phyloP scores from a whole-genome alignment of 257 asterid species.

The Solanum pimpinellifolium region DNA sequence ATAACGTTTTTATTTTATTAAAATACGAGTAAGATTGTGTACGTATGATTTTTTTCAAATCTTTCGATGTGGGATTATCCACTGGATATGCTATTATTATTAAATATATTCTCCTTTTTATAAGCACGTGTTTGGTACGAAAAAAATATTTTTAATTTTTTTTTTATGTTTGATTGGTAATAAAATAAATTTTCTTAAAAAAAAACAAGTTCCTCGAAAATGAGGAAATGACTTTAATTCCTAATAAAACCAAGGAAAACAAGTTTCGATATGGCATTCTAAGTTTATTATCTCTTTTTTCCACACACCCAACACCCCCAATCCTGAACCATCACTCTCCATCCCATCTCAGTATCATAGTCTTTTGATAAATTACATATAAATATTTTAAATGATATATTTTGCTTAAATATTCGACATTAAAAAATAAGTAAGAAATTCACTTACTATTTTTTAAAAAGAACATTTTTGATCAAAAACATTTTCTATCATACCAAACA shows the following conservation, averaged over 20 bases:
- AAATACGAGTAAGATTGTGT: background rate
- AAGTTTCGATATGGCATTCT: background rate
- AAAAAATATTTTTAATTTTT: background rate
- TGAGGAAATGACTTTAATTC: background rate
- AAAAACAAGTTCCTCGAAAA: background rate
- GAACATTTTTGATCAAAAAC: background rate
- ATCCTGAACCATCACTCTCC: background rate
- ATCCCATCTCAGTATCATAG: background rate
- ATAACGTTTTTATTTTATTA: background rate
- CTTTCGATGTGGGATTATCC: background rate
- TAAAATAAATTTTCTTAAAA: background rate
- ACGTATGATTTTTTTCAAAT: background rate
- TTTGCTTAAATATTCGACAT: background rate
- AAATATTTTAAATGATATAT: background rate
- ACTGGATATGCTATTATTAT: background rate
- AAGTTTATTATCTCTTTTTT: background rate
- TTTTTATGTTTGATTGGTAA: background rate
- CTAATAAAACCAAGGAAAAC: background rate
- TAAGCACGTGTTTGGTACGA: background rate
- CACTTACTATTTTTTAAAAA: background rate
- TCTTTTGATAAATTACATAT: background rate
- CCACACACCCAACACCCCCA: background rate
- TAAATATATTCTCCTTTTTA: background rate
- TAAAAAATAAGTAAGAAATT: background rate
- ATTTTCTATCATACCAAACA: background rate